Conservation (phyloP, 2,329 filamentous ascomycete species). For the Aureobasidium sp. region DNA sequence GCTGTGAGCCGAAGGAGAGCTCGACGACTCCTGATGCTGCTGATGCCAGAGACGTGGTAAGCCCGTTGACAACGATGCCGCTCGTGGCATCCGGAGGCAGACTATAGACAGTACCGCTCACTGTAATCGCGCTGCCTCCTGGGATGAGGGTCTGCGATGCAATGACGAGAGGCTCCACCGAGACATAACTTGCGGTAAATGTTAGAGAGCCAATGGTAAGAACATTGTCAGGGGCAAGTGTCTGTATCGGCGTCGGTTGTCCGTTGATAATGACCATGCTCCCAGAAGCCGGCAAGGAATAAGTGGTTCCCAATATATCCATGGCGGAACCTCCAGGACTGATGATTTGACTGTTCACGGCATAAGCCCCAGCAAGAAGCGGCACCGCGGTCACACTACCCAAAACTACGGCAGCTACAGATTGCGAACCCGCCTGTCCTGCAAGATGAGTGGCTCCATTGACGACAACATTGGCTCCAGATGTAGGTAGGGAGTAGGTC, state of each 20-base stretch:
- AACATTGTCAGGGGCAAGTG: background rate
- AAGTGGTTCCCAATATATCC: background rate
- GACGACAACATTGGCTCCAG: background rate
- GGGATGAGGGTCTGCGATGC: constrained; percentile 7
- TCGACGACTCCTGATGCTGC: background rate
- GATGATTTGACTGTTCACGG: background rate
- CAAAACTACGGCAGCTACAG: background rate
- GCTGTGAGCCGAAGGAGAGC: background rate
- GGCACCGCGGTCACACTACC: background rate
- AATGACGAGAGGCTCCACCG: background rate
- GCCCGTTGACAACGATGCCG: background rate
- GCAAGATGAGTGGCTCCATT: background rate
- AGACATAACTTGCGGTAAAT: background rate
- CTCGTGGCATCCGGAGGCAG: background rate
- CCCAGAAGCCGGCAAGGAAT: background rate
- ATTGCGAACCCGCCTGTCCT: background rate
- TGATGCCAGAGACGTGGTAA: background rate
- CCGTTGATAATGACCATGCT: background rate
- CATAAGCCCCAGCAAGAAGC: background rate
- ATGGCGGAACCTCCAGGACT: constrained; percentile 6
- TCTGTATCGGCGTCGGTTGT: background rate
- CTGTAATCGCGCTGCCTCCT: background rate
- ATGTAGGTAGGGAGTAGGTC: background rate
- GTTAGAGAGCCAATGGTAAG: background rate
- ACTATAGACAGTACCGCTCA: background rate